Base-by-base conservation (phyloP, 345 rosid species). In the Hibiscus syriacus region DNA sequence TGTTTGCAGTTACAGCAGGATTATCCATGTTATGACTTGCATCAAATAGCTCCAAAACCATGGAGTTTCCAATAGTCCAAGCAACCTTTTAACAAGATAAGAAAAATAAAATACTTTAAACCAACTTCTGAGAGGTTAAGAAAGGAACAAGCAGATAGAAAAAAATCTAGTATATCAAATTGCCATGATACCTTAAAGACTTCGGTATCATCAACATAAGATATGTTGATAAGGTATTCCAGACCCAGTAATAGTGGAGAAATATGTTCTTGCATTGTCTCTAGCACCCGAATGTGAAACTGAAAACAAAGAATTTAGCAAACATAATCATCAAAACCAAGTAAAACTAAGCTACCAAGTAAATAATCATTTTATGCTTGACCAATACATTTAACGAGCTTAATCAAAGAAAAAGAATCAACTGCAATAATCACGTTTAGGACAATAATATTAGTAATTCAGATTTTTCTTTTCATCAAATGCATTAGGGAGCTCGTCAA, bases 131-230 rank as follows among this genome's bases (percentile, higher is more conserved):
- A 57, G 22, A 55, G 29, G 19, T 36, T 36, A n/a, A 25, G 26
- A 49, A 10, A 22, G 55, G 63, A 55, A 54, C 55, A n/a, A 36
- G 20, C 34, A 64, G 43, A 22, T 55, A 36, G 36, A 14, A 26
- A n/a, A 36, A 58, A 14, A 34, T 6, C 7, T 27, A 73, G 36
- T 1, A 70, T 29, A 26, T 19, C 2, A 23, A 32, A 70, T 45
- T 26, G 50, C 36, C 6, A 25, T 22, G 67, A 74, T 66, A 95
- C 99, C 99, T 95, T 95, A 67, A 95, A 95, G 66, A 95, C 99
- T 74, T 95, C 99, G 8, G 98, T 95, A 82, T 95, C 99, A 81
- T 95, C 99, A 52, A 90, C 98, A 79, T 88, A 95, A 41, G 98
- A 95, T 45, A 92, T 95, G 71, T 79, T 86, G 67, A 90, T 85